Evolutionary conservation across 257 asterid genomes (phyloP).

Genomic region (Mentha longifolia): DNA sequence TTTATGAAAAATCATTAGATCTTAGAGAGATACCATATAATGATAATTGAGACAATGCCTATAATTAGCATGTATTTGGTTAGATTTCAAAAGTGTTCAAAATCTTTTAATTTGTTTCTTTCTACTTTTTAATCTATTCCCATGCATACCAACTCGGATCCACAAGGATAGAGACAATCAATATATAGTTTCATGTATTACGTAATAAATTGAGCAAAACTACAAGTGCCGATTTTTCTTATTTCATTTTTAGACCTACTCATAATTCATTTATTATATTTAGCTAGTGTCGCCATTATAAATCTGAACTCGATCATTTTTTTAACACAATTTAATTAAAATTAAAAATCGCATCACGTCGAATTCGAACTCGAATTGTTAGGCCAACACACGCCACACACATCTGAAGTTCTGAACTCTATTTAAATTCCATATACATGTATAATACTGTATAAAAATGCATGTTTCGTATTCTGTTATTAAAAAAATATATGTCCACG

Average conservation of each 20-base stretch:
- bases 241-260: not conserved
- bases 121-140: conserved; percentile 3
- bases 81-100: conserved; percentile 28
- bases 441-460: too few species aligned
- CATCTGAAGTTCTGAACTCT: too few species aligned
- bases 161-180: conserved; percentile 9
- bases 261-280: not conserved
- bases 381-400: too few species aligned
- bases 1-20: not conserved
- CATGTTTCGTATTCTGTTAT: too few species aligned
- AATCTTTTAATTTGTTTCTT: conserved; percentile 29
- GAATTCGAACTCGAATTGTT: too few species aligned
- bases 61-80: conserved; percentile 35
- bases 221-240: not conserved
- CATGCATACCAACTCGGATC: conserved; percentile 9
- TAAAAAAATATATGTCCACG: too few species aligned
- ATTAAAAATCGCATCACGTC: too few species aligned
- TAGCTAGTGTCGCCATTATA: not conserved
- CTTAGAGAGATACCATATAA: not conserved
- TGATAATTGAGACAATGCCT: not conserved
- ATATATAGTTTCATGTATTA: not conserved
- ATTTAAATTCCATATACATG: too few species aligned
- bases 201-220: not conserved
- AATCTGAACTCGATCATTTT: too few species aligned
- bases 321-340: too few species aligned